Evolutionary conservation across 2,329 filamentous ascomycete genomes (phyloP), one percentile per base, ranked within the genome.

Genomic region (Alternaria rosae): DNA sequence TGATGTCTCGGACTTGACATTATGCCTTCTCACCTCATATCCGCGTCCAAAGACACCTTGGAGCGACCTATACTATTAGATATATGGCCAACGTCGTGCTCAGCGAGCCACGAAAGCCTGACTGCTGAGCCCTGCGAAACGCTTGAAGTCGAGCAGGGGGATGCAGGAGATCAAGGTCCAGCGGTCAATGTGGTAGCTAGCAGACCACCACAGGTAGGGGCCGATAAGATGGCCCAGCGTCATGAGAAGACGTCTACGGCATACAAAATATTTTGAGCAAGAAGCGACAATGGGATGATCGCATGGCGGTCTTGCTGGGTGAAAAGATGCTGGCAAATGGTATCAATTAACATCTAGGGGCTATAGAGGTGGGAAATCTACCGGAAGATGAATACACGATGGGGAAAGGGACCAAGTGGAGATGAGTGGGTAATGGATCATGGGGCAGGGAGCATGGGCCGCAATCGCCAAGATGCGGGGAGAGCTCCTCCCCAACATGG

Each of bases 381-480:
- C 15, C 35, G 2, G 35, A 38, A 17, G 35, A 38, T 17, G 35
- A 38, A 11, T 5, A 38, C 9, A 38, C 35, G 17, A 38, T 17
- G 35, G 35, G 35, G 6, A 38, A 38, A 38, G 35, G 35, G n/a
- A 25, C 25, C 54, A 52, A 47, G 61, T 54, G 58, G 50, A 64
- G 51, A 57, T 38, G 28, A 56, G 50, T 21, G 47, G 57, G 28
- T 61, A 62, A 35, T 66, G 54, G 52, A 67, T 65, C 62, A 11
- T 38, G 35, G 41, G 54, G 51, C 47, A 38, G 43, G 32, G 54
- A 62, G 61, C 64, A 63, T 57, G 47, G 59, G 54, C 59, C 64
- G 21, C 41, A 4, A 43, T 43, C 44, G 59, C 64, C 62, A 58
- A 64, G 65, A 63, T 74, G 73, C 72, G 73, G 72, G 72, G 72